Evolutionary conservation across 2,329 filamentous ascomycete species (phyloP).

Genomic region (Hypoxylon sp.): DNA sequence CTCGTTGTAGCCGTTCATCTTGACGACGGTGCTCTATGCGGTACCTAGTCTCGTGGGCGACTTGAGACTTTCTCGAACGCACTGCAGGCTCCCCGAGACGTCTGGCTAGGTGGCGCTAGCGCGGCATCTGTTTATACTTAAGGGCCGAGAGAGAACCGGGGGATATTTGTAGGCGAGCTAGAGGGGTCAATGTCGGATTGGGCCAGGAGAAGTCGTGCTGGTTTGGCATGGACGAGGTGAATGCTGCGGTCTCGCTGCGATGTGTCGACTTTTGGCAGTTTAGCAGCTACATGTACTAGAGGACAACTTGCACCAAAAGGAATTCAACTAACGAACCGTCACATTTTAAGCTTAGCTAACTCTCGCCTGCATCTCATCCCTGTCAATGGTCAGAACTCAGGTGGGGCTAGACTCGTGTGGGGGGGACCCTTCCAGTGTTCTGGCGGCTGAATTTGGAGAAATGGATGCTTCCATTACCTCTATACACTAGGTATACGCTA

Average conservation of each 20-base stretch:
- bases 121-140: conserved; percentile 39
- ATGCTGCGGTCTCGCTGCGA: conserved; percentile 2
- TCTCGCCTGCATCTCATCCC: conserved; percentile 25
- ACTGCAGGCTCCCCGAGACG: conserved; percentile 44
- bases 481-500: neutral
- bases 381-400: conserved; percentile 17
- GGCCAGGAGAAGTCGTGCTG: conserved; percentile 4
- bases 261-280: neutral
- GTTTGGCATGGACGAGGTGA: conserved; percentile 16
- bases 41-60: conserved; percentile 17
- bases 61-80: conserved; percentile 34
- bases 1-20: conserved; percentile 84
- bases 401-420: conserved; percentile 22
- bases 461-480: neutral
- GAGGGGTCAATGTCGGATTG: conserved; percentile 7
- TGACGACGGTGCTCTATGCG: conserved; percentile 28
- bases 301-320: conserved; percentile 49
- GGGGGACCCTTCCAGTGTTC: conserved; percentile 24
- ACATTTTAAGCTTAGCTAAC: conserved; percentile 30
- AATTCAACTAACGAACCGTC: conserved; percentile 10
- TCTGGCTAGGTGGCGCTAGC: conserved; percentile 38
- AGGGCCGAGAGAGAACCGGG: neutral
- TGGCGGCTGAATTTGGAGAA: conserved; percentile 41
- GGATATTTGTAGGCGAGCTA: neutral
- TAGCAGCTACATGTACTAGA: conserved; percentile 28